Evolutionary conservation across 2,329 filamentous ascomycete genomes (phyloP).

Genomic region (Exutisphaerella laricina): DNA sequence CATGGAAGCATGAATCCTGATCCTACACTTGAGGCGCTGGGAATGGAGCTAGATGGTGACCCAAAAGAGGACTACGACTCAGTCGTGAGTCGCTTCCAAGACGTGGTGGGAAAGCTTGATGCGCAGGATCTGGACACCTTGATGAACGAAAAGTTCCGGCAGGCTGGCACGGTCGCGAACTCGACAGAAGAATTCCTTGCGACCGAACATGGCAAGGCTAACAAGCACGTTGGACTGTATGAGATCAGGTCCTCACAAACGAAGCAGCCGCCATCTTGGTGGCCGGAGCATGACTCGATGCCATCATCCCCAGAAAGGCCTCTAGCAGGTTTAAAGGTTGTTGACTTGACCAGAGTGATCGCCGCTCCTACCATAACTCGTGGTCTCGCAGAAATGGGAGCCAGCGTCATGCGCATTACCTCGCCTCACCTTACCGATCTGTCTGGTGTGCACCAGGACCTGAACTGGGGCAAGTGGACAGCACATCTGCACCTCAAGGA

Average conservation of each 20-base stretch:
- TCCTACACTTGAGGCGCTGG: conserved; percentile 35
- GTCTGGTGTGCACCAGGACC: conserved; percentile 40
- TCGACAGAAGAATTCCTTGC: conserved; percentile 39
- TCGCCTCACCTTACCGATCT: conserved; percentile 59
- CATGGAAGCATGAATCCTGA: conserved; percentile 47
- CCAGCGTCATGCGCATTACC: conserved; percentile 67
- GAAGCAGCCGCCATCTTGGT: conserved; percentile 23
- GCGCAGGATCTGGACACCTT: conserved; percentile 36
- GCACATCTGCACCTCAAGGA: conserved; percentile 41
- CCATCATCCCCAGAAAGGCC: conserved; percentile 29
- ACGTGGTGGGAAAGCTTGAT: conserved; percentile 38
- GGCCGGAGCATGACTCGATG: conserved; percentile 26
- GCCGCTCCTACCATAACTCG: conserved; percentile 68
- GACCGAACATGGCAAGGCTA: conserved; percentile 32
- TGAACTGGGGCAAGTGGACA: conserved; percentile 50
- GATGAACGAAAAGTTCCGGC: conserved; percentile 38
- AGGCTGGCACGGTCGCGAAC: conserved; percentile 40
- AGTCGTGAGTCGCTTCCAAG: conserved; percentile 38
- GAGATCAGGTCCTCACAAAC: conserved; percentile 7
- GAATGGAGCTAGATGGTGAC: conserved; percentile 30
- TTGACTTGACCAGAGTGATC: conserved; percentile 71
- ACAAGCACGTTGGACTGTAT: conserved; percentile 20
- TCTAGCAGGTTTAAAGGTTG: conserved; percentile 60
- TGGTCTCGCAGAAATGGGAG: conserved; percentile 68
- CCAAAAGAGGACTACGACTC: conserved; percentile 35